Evolutionary conservation across 1,284 basidiomycete species (phyloP).

Genomic region (Gomphus bonarii): DNA sequence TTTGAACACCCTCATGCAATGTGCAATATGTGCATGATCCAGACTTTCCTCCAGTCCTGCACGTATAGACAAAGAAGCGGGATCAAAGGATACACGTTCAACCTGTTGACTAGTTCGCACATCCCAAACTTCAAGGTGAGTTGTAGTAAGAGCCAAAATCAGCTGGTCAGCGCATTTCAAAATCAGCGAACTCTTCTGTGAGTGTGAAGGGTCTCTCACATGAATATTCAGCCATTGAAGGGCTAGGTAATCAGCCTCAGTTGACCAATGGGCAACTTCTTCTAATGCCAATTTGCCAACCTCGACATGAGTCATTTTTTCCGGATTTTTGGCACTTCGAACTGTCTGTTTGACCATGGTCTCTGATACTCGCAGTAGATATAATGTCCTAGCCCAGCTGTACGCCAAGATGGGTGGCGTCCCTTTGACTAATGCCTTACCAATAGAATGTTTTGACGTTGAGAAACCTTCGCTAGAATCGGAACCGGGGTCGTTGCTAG

Average conservation of each 20-base stretch:
- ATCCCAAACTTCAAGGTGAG: conserved; percentile 64
- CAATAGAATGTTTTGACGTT: conserved; percentile 17
- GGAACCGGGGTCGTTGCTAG: conserved; percentile 32
- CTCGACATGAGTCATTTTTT: conserved; percentile 48
- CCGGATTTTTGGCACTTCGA: conserved; percentile 40
- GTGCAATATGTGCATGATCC: conserved; percentile 46
- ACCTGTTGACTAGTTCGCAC: conserved; percentile 32
- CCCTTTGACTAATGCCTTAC: conserved; percentile 16
- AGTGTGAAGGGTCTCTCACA: conserved; percentile 35
- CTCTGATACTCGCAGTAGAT: conserved; percentile 59
- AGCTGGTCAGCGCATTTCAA: conserved; percentile 33
- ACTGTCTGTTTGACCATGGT: conserved; percentile 40
- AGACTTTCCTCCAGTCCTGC: conserved; percentile 37
- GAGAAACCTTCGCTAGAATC: conserved; percentile 7
- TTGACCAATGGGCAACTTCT: conserved; percentile 42
- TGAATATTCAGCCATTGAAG: conserved; percentile 68
- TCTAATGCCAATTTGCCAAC: conserved; percentile 54
- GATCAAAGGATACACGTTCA: conserved; percentile 40
- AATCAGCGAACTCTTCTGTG: conserved; percentile 8
- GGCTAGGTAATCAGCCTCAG: conserved; percentile 48
- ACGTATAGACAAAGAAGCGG: conserved; percentile 39
- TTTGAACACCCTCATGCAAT: conserved; percentile 77
- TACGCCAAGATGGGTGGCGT: conserved; percentile 64
- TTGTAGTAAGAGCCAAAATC: conserved; percentile 47
- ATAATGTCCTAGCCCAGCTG: conserved; percentile 67